phyloP scores from a whole-genome alignment of 495 filamentous ascomycete species.

The Astrothelium subdiscretum region DNA sequence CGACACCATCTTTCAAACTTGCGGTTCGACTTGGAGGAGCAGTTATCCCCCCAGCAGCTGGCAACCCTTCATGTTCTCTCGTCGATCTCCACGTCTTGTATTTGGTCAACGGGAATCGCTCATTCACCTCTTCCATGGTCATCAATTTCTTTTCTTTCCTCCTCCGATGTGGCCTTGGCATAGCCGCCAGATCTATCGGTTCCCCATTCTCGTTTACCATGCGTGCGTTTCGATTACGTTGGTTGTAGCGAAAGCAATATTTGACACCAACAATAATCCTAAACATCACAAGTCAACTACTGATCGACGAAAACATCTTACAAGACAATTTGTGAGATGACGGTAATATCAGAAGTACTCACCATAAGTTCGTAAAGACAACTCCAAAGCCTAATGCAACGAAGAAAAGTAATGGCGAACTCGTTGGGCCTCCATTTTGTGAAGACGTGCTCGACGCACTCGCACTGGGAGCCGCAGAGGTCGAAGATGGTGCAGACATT shows the following conservation, averaged over 20 bases:
- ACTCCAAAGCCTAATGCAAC: constrained; percentile 96
- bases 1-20: constrained; percentile 53
- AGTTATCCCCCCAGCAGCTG: constrained; percentile 76
- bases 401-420: constrained; percentile 87
- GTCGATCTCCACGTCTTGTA: constrained; percentile 90
- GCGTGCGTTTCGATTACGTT: constrained; percentile 70
- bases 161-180: constrained; percentile 70
- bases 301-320: too few relatives aligned
- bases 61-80: constrained; percentile 71
- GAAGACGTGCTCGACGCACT: not conserved
- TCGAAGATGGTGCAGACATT: not conserved
- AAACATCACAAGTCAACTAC: not conserved
- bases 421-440: constrained; percentile 46
- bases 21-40: constrained; percentile 52
- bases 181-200: constrained; percentile 67
- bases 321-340: not conserved
- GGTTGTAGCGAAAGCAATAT: constrained; percentile 98
- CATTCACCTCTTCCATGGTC: constrained; percentile 97
- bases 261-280: constrained; percentile 99
- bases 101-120: constrained; percentile 86
- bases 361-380: constrained; percentile 99
- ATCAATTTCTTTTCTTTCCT: constrained; percentile 94
- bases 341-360: constrained; percentile 20
- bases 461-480: constrained; percentile 3
- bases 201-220: constrained; percentile 71